Base-by-base conservation (phyloP, 768 basidiomycete species). In the Russula earlei region DNA sequence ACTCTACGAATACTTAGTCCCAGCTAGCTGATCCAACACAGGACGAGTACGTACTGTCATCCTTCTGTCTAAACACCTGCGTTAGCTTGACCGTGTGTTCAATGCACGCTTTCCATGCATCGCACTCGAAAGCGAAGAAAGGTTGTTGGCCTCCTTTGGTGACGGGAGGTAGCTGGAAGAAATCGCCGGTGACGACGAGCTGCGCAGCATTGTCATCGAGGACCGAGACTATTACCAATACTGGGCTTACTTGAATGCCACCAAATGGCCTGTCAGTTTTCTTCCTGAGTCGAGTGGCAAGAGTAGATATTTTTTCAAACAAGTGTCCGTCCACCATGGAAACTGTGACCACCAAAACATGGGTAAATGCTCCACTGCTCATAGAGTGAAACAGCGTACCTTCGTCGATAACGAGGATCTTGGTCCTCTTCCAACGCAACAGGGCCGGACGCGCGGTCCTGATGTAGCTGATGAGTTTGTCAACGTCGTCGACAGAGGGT, bases 1-100 rank as follows among this genome's bases (percentile, higher is more conserved):
- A 85, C 27, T 72, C 84, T 86, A 60, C 22, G 49, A 6, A 33
- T 19, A 20, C 24, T 57, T 24, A 57, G 45, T 41, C n/a, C 48
- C 9, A 11, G 2, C 29, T 4, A 24, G 6, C 22, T 17, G 19
- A 50, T 5, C 33, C 15, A 17, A 29, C 24, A 3, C 27, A 22
- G 24, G 17, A 15, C 17, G 27, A n/a, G 34, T n/a, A 58, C 80
- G 60, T 59, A 85, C 85, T 69, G 43, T 77, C 74, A 64, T 87
- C 85, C 50, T 82, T 87, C 65, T 90, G 87, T 25, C 87, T 69
- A 68, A 85, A 89, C 4, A 90, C 87, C 61, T 85, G 80, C 5
- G 75, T 82, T 3, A 91, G 73, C 49, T 78, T 83, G 55, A 87
- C 75, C 1, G 80, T 85, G 48, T 74, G 69, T 47, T 80, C 74